Percentiles rank a stretch among this genome's conserved stretches.
These are phyloP conservation scores for Dioszegia aurantiaca DNA, from an alignment of 768 basidiomycete species.

Conservation along the genomic window DNA sequence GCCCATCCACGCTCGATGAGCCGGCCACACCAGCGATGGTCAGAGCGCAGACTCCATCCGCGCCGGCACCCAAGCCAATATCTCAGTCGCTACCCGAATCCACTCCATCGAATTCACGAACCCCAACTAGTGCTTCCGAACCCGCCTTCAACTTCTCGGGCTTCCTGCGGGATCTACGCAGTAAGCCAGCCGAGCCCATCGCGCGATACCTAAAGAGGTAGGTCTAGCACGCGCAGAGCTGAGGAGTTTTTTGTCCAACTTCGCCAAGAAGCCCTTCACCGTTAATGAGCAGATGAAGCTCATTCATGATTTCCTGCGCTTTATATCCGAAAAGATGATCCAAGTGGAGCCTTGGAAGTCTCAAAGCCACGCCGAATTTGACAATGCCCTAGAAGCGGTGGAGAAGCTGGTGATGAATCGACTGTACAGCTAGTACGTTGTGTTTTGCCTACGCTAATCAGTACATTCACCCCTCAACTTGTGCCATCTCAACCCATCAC, in stretches of 20 bases:
- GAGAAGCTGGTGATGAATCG: conserved; percentile 99
- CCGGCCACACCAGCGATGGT: conserved; percentile 4
- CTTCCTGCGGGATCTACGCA: conserved; percentile 93
- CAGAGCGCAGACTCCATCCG: conserved; percentile 1
- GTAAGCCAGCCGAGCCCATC: conserved; percentile 80
- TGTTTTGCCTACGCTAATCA: conserved; percentile 45
- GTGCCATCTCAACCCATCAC: conserved; percentile 71
- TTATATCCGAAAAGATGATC: conserved; percentile 82
- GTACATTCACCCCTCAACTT: conserved; percentile 88
- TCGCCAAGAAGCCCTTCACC: conserved; percentile 84
- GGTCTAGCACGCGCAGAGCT: conserved; percentile 49
- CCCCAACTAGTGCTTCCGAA: conserved; percentile 18
- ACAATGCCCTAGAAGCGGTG: conserved; percentile 97
- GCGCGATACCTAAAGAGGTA: conserved; percentile 94
- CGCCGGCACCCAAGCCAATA: background rate
- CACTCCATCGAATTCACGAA: conserved; percentile 1
- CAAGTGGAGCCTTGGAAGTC: conserved; percentile 64
- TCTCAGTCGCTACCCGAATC: conserved; percentile 3
- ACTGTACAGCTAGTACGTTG: conserved; percentile 83
- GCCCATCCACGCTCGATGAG: too few species aligned
- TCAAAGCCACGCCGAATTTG: conserved; percentile 76
- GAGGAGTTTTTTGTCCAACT: conserved; percentile 83
- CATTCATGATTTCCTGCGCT: conserved; percentile 92
- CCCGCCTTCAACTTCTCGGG: conserved; percentile 80
- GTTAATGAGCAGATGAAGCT: conserved; percentile 92